A percentile compares a stretch with the other conserved stretches of the same genome.
phyloP scores from a whole-genome alignment of 805 yeast genomes.

The Ogataea pilisensis region DNA sequence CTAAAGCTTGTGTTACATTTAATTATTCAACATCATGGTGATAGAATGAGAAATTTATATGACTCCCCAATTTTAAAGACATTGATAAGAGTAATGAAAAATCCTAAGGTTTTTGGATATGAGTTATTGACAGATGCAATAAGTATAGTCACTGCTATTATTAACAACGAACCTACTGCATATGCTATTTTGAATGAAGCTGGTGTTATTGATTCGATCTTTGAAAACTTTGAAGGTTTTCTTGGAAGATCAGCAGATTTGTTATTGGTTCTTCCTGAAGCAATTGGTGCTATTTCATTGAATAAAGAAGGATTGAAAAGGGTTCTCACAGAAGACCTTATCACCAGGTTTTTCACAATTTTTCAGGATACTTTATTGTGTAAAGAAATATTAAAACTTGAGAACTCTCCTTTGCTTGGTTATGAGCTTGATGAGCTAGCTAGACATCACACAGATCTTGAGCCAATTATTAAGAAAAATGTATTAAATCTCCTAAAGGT shows the following conservation, averaged over 20 bases:
- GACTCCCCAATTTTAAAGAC: constrained; percentile 75
- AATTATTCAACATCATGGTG: constrained; percentile 74
- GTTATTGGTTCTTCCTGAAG: constrained; percentile 61
- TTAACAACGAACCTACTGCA: constrained; percentile 90
- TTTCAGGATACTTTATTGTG: constrained; percentile 49
- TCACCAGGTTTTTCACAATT: constrained; percentile 42
- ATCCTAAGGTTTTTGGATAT: constrained; percentile 64
- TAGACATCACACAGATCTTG: constrained; percentile 75
- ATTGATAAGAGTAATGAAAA: constrained; percentile 51
- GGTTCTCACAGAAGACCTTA: constrained; percentile 41
- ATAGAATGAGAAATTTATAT: constrained; percentile 75
- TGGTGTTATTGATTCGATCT: constrained; percentile 59
- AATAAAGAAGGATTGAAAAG: constrained; percentile 66
- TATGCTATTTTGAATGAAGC: constrained; percentile 77
- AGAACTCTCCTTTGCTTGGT: constrained; percentile 55
- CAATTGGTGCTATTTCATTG: constrained; percentile 78
- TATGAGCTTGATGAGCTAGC: constrained; percentile 72
- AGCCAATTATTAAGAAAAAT: constrained; percentile 51
- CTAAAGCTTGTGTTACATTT: constrained; percentile 61
- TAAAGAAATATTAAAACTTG: constrained; percentile 49
- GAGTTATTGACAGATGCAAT: constrained; percentile 56
- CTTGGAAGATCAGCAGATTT: constrained; percentile 56
- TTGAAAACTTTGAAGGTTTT: constrained; percentile 52
- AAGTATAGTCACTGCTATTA: constrained; percentile 61
- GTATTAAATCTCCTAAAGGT: constrained; percentile 41